Base-by-base conservation (phyloP, 257 asterid genomes). In the Fraxinus americana region DNA sequence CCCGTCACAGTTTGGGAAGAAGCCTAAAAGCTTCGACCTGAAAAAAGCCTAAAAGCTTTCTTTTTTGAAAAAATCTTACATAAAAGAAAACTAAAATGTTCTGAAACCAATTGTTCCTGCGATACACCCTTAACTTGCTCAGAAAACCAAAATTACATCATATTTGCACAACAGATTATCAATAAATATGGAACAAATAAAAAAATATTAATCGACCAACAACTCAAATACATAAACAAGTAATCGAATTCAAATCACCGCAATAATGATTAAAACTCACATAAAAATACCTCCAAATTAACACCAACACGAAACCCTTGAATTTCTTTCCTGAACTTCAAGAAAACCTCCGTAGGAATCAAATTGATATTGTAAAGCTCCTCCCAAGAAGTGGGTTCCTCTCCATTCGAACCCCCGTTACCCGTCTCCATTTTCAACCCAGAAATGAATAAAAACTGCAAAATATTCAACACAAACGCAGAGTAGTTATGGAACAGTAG, bases 291-390 rank as follows among this genome's bases (percentile, higher is more conserved):
- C 99, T 93, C 97, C 77, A 93, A 78, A 82, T 96, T 96, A 80
- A 93, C 84, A 73, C 99, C 98, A 65, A 91, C 83, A 29, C 98
- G 98, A 79, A 82, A 82, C 34, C 97, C 96, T 84, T 93, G 91
- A 65, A 85, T 73, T 84, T 93, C 90, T 86, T 85, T 96, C 70
- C 99, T 83, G 77, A 96, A 93, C 88, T 96, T 93, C 66, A 92
- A 76, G 79, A 93, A 92, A 71, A 96, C 78, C 87, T 96, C 97
- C 0, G 96, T 41, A 41, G 99, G 98, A 89, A 96, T 82, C 87
- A 96, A 88, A 89, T 92, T 92, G 69, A 93, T 80, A 77, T 87
- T 96, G 94, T 92, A 96, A 67, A 84, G 96, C 81, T 93, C 98
- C 14, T 92, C 98, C 96, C 91, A 93, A 27, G 97, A 86, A 67